Evolutionary conservation across 306 rosid species (phyloP).

Genomic region (Rosa chinensis): DNA sequence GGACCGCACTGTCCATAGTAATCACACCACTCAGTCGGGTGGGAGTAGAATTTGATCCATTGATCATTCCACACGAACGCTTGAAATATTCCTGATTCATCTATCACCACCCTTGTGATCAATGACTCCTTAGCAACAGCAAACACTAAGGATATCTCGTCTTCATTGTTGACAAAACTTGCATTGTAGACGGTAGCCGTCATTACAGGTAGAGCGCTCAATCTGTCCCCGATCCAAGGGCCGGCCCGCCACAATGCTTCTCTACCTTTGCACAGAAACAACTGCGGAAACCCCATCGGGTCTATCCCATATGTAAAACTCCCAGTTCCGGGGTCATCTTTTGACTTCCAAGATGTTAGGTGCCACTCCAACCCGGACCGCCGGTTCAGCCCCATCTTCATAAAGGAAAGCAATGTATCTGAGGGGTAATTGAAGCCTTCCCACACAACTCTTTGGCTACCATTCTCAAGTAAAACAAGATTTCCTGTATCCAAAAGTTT

Average conservation of each 20-base stretch:
- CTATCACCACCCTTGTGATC: background rate
- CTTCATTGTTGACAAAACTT: background rate
- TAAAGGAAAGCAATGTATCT: conserved; percentile 23
- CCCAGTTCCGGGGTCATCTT: background rate
- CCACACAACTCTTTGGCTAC: conserved; percentile 25
- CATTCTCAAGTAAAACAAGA: conserved; percentile 2
- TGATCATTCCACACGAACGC: conserved; percentile 24
- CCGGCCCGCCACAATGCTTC: conserved; percentile 4
- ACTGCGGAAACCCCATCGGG: conserved; percentile 26
- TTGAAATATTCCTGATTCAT: conserved; percentile 19
- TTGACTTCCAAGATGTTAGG: conserved; percentile 28
- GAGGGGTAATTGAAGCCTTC: conserved; percentile 43
- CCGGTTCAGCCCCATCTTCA: conserved; percentile 18
- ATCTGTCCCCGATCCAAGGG: background rate
- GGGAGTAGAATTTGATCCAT: conserved; percentile 33
- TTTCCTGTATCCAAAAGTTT: conserved; percentile 27
- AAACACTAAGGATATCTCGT: background rate
- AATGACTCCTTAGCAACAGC: background rate
- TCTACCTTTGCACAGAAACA: conserved; percentile 18
- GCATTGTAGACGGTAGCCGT: background rate
- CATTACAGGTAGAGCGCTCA: background rate
- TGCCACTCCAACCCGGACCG: background rate
- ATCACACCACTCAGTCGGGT: conserved; percentile 38
- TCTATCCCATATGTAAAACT: background rate
- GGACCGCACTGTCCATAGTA: conserved; percentile 40